A percentile compares a stretch with the other conserved stretches of the same genome.
These are phyloP conservation scores for Alternaria incomplexa DNA, from an alignment of 2,329 filamentous ascomycete genomes.

Conservation along the genomic window DNA sequence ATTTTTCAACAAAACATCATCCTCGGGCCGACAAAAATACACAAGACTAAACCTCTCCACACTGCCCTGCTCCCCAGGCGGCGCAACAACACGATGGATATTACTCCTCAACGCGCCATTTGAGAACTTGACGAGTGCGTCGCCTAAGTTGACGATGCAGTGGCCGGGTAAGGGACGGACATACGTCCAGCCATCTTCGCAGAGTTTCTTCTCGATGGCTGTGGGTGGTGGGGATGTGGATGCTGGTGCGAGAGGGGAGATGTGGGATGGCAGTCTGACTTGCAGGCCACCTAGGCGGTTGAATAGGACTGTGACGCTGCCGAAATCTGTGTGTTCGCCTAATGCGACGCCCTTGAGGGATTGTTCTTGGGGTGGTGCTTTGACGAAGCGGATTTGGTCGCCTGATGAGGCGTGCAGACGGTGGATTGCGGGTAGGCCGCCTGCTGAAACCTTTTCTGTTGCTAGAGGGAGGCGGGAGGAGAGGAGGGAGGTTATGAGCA, in stretches of 20 bases:
- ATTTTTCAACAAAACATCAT: conserved; percentile 31
- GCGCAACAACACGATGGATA: conserved; percentile 58
- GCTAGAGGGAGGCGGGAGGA: conserved; percentile 53
- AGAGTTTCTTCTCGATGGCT: conserved; percentile 17
- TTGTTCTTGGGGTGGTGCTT: conserved; percentile 55
- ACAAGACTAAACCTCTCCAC: conserved; percentile 58
- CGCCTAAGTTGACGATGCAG: conserved; percentile 57
- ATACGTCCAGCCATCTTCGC: conserved; percentile 56
- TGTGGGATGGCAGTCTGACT: conserved; percentile 53
- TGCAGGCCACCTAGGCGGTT: conserved; percentile 63
- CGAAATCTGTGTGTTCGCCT: conserved; percentile 64
- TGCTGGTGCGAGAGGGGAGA: conserved; percentile 3
- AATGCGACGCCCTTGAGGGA: conserved; percentile 53
- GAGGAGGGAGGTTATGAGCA: conserved; percentile 53
- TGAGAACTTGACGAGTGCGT: conserved; percentile 56
- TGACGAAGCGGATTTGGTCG: conserved; percentile 62
- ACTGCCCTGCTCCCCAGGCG: conserved; percentile 54
- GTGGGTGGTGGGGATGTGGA: not conserved
- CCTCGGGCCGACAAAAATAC: conserved; percentile 60
- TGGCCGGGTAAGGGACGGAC: conserved; percentile 59
- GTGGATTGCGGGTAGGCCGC: conserved; percentile 56
- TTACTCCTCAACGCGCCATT: conserved; percentile 50
- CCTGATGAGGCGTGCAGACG: conserved; percentile 52
- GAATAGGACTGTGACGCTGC: conserved; percentile 62
- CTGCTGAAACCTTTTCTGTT: conserved; percentile 21